Conservation (phyloP, 169 alveolate species). For the Cryptosporidium ryanae region DNA sequence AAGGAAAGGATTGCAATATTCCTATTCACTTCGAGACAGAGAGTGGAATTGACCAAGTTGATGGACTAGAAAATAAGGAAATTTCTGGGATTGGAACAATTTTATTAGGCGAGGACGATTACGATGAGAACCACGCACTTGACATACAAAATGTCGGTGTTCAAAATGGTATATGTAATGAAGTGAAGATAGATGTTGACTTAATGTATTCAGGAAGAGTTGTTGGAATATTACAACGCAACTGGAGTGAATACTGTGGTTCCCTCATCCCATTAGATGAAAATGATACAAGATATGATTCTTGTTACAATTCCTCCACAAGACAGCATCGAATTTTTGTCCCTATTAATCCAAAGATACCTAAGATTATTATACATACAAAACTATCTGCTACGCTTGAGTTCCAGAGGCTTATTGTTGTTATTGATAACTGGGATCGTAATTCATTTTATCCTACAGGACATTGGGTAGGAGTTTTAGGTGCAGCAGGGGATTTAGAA, state of each 20-base stretch:
- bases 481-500: conserved; percentile 88
- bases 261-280: conserved; percentile 82
- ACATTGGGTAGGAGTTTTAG: conserved; percentile 91
- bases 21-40: conserved; percentile 72
- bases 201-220: conserved; percentile 85
- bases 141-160: conserved; percentile 41
- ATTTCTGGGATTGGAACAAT: conserved; percentile 78
- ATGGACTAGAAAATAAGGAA: conserved; percentile 78
- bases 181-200: conserved; percentile 74
- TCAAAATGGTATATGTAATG: conserved; percentile 76
- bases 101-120: conserved; percentile 75
- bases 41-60: conserved; percentile 78
- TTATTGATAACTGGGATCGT: conserved; percentile 89
- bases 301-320: conserved; percentile 54
- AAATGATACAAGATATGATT: conserved; percentile 71
- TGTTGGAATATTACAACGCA: conserved; percentile 90
- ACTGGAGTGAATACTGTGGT: conserved; percentile 94
- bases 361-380: conserved; percentile 87
- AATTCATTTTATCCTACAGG: conserved; percentile 90
- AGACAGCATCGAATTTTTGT: conserved; percentile 87
- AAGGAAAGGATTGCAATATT: conserved; percentile 40
- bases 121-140: conserved; percentile 40
- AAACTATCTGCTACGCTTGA: conserved; percentile 84
- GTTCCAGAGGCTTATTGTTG: conserved; percentile 90
- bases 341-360: conserved; percentile 91